Base-by-base conservation (phyloP, 257 asterid species). In the Striga asiatica region DNA sequence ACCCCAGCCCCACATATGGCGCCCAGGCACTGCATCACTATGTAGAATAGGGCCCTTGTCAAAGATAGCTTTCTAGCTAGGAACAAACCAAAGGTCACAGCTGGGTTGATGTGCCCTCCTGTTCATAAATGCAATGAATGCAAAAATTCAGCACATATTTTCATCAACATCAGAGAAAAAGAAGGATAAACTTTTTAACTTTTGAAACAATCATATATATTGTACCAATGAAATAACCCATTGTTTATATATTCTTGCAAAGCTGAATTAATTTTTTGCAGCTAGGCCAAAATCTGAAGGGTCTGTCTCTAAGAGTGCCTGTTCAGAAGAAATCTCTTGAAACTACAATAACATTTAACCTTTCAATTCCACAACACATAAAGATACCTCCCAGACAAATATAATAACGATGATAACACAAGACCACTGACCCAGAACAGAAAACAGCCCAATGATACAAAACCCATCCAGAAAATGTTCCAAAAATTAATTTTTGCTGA, bases 21-120 rank as follows among this genome's bases (percentile, higher is more conserved):
- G 21, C 93, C 88, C 8, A 82, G 75, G 70, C 87, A 78, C 62
- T 82, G 88, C 88, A 79, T 82, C 74, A 79, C 77, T 0, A 79
- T 72, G 78, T 79, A 82, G 76, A 76, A 79, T 6, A 82, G 0
- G 8, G 84, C 78, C 73, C 93, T 64, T 3, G 78, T 82, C 68
- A 82, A 48, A 23, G 92, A 82, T 6, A 82, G 74, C 67, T 82
- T 82, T 57, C 92, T 72, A 43, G 87, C 87, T 56, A 82, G 54
- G 76, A 79, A 79, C 74, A 82, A 49, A 1, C 92, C 92, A 21
- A 82, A 76, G 6, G 91, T 81, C 68, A 78, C 84, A 3, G 86
- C 86, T 31, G 86, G 91, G 43, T 81, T 78, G 19, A 81, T 82
- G 76, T 79, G 92, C 55, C 92, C 92, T 67, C 92, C 92, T 78